A percentile compares a stretch with the other conserved stretches of the same genome.
These are phyloP conservation scores for Phytophthora citricola DNA, from an alignment of 352 stramenopile species.

Conservation along the genomic window DNA sequence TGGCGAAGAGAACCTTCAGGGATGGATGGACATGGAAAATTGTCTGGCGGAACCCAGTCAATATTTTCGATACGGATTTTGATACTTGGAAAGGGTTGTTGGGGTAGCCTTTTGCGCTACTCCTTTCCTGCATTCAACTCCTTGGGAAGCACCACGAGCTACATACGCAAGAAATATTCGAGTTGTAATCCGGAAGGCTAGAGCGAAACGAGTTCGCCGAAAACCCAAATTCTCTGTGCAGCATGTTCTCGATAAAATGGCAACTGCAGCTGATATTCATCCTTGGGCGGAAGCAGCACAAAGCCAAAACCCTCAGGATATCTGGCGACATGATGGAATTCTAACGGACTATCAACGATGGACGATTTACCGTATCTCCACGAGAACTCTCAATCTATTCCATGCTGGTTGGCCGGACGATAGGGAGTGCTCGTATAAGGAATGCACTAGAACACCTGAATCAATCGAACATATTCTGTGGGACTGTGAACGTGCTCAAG, in stretches of 20 bases:
- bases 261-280: neutral
- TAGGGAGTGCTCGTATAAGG: neutral
- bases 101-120: neutral
- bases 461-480: neutral
- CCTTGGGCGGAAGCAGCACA: neutral
- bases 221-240: neutral
- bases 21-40: neutral
- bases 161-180: neutral
- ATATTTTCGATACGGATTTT: neutral
- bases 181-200: neutral
- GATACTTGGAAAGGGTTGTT: neutral
- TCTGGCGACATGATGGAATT: neutral
- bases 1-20: neutral
- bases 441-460: neutral
- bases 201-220: neutral
- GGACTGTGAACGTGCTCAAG: neutral
- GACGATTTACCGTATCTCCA: neutral
- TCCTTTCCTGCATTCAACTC: neutral
- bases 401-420: neutral
- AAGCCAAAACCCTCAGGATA: neutral
- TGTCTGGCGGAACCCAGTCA: neutral
- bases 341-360: neutral
- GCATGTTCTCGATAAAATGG: neutral
- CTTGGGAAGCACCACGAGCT: too few species aligned
- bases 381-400: neutral